Base-by-base conservation (phyloP, 345 rosid species). In the Ceriops tagal region DNA sequence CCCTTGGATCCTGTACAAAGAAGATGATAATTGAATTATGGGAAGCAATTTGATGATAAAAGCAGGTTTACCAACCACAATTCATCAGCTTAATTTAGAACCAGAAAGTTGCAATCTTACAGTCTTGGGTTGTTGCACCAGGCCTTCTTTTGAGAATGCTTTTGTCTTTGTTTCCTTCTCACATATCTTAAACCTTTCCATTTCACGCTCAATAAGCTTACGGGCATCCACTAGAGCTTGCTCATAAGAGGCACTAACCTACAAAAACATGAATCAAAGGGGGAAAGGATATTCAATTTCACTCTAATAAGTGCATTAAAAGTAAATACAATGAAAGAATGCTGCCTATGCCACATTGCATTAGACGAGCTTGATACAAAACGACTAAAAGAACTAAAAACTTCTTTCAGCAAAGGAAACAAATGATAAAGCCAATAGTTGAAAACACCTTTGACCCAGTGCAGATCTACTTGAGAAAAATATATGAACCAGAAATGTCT, bases 151-250 rank as follows among this genome's bases (percentile, higher is more conserved):
- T 22, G 98, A 95, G 75, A 95, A 95, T 37, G 99, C 99, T 89
- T 95, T 95, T 57, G 98, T 95, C 88, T 95, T 95, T 13, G 96
- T 90, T 85, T 95, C 99, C 84, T 95, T 95, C 75, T 92, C 99
- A 64, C 98, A 95, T 32, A 92, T 87, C 82, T 95, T 95, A 81
- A 95, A 95, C 73, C 98, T 88, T 79, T 95, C 99, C 99, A 95
- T 95, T 79, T 92, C 98, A 60, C 86, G 88, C 80, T 95, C 99
- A 39, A 95, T 95, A 46, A 59, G 91, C 80, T 92, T 92, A 7
- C 98, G 97, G 52, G 98, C 89, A 61, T 95, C 98, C 84, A 95
- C 84, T 80, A 95, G 76, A 15, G 93, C 84, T 77, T 92, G 97
- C 88, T 95, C 99, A 78, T 92, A 90, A 35, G 97, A 86, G 77